These are phyloP conservation scores for Phytophthora quininea DNA, from an alignment of 352 stramenopile genomes.

Conservation along the genomic window DNA sequence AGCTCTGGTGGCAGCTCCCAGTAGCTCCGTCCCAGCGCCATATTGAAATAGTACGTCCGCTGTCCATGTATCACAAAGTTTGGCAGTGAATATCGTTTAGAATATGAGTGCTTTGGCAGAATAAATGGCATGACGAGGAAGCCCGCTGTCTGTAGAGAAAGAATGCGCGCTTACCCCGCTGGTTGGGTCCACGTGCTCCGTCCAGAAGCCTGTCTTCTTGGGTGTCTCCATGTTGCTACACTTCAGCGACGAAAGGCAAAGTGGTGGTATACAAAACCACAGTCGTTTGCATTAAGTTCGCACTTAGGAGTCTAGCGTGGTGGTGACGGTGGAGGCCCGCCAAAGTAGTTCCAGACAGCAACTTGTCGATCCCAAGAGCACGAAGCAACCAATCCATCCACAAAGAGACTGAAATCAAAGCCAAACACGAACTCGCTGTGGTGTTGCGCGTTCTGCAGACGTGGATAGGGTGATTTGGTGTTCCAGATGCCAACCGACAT, in stretches of 20 bases:
- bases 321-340: slow-evolving; percentile 53
- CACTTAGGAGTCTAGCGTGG: slow-evolving; percentile 37
- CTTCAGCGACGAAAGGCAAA: slow-evolving; percentile 12
- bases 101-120: background rate
- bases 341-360: slow-evolving; percentile 81
- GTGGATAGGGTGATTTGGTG: slow-evolving; percentile 75
- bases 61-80: slow-evolving; percentile 26
- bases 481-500: slow-evolving; percentile 92
- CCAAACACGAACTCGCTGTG: slow-evolving; percentile 91
- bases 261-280: slow-evolving; percentile 3
- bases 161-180: slow-evolving; percentile 46
- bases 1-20: slow-evolving; percentile 72
- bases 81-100: background rate
- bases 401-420: slow-evolving; percentile 86
- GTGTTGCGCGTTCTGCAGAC: slow-evolving; percentile 75
- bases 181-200: slow-evolving; percentile 65
- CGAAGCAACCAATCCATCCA: slow-evolving; percentile 74
- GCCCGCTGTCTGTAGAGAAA: background rate
- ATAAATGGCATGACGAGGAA: background rate
- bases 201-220: slow-evolving; percentile 78
- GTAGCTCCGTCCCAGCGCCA: slow-evolving; percentile 73
- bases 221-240: slow-evolving; percentile 34
- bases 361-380: slow-evolving; percentile 87
- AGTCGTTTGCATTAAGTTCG: slow-evolving; percentile 1
- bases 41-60: slow-evolving; percentile 85